A percentile compares a stretch with the other conserved stretches of the same genome.
Evolutionary conservation across 805 yeast genomes (phyloP).

Genomic region (Yamadazyma sp.): DNA sequence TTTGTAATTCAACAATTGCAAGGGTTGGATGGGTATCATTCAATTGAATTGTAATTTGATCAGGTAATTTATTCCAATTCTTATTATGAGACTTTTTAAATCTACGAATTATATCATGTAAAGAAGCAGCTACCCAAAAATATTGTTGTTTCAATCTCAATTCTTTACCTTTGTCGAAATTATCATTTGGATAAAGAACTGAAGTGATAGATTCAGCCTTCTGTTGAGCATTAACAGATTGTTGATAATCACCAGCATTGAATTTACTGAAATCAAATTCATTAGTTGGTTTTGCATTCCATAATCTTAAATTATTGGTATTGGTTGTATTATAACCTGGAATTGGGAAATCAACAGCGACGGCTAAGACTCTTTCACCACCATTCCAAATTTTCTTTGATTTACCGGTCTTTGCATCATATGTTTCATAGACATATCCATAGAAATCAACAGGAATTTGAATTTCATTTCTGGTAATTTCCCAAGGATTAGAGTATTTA

Average conservation of each 20-base stretch:
- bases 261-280: constrained; percentile 91
- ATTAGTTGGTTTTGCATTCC: constrained; percentile 87
- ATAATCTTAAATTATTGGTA: constrained; percentile 84
- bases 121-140: constrained; percentile 94
- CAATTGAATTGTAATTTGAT: constrained; percentile 85
- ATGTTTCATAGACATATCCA: constrained; percentile 66
- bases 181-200: constrained; percentile 90
- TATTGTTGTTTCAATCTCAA: constrained; percentile 91
- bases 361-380: constrained; percentile 85
- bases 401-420: constrained; percentile 52
- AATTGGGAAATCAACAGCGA: constrained; percentile 87
- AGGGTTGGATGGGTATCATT: constrained; percentile 94
- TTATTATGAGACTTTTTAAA: constrained; percentile 70
- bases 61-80: constrained; percentile 81
- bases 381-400: constrained; percentile 74
- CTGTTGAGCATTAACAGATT: constrained; percentile 81
- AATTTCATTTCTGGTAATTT: constrained; percentile 79
- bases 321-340: constrained; percentile 84
- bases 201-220: constrained; percentile 90
- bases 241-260: constrained; percentile 85
- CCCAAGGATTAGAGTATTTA: constrained; percentile 90
- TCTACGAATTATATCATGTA: constrained; percentile 86
- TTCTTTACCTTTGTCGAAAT: constrained; percentile 87
- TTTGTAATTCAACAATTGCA: constrained; percentile 85
- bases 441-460: constrained; percentile 88